Base-by-base conservation (phyloP, 2,329 filamentous ascomycete species). In the Alternaria consortialis region DNA sequence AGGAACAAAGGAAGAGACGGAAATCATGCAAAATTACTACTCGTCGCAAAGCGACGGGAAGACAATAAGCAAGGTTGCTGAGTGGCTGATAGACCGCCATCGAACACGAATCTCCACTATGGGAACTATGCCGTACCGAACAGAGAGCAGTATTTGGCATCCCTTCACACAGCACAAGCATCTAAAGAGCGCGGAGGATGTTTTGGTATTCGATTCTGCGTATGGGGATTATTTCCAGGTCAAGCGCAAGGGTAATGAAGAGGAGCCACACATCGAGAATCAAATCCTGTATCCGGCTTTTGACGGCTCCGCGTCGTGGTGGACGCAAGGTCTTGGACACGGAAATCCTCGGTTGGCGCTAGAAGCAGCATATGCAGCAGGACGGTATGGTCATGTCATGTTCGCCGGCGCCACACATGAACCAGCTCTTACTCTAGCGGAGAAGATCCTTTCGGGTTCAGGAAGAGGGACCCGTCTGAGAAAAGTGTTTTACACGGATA, bases 301-400 rank as follows among this genome's bases (percentile, higher is more conserved):
- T 56, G 93, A 96, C 68, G 92, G 90, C 2, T 95, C 92, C 0
- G 92, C 92, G 1, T 94, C 91, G 0, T 96, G 93, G 92, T 96
- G 93, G 92, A 96, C 92, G 0, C 93, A 96, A 77, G 68, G 92
- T 2, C 84, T 96, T 0, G 92, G 93, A 1, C 93, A 96, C 66
- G 90, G 89, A 6, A 93, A 92, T 68, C 86, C 91, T 0, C 80
- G 84, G 0, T 82, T 96, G 1, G 86, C 91, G 0, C 84, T 95
- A 2, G 88, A 91, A 0, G 91, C 92, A 2, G 91, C 92, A 0
- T 90, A 95, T 72, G 92, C 93, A 0, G 91, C 92, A 1, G 92
- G 92, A 7, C 85, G 92, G 29, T 96, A 95, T 71, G 92, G 92
- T 0, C 92, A 96, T 77, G 91, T 95, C 67, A 95, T 96, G 90